Conservation (phyloP, 371 early-diverging fungal genomes). For the Rhizopus delemar region DNA sequence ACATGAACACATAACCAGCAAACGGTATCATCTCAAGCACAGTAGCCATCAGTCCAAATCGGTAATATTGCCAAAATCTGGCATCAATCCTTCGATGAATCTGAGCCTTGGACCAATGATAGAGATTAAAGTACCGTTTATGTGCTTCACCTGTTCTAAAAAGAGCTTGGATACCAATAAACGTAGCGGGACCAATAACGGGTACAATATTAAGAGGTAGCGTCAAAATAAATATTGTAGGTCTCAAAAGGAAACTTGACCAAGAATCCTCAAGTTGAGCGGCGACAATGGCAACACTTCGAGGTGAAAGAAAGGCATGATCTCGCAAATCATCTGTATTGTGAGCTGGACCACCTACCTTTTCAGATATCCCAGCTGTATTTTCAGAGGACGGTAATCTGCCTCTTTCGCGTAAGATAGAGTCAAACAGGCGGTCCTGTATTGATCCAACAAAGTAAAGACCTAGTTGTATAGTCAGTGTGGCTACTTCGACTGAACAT, state of each 20-base stretch:
- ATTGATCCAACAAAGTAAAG: constrained; percentile 32
- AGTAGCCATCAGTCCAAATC: constrained; percentile 45
- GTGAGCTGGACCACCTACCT: constrained; percentile 16
- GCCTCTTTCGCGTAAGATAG: constrained; percentile 30
- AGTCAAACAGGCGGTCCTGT: constrained; percentile 39
- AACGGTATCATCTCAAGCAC: constrained; percentile 47
- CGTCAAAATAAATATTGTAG: constrained; percentile 32
- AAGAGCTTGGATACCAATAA: constrained; percentile 38
- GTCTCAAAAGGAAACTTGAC: constrained; percentile 25
- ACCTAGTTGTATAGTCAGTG: constrained; percentile 25
- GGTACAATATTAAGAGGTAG: constrained; percentile 43
- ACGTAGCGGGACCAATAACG: constrained; percentile 33
- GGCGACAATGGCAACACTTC: constrained; percentile 32
- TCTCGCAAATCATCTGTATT: background rate
- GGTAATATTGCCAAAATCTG: constrained; percentile 37
- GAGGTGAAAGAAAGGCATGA: constrained; percentile 30
- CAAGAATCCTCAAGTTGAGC: constrained; percentile 32
- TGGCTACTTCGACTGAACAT: constrained; percentile 33
- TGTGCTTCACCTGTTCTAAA: constrained; percentile 37
- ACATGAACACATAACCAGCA: constrained; percentile 44
- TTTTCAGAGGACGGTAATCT: constrained; percentile 14
- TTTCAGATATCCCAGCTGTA: constrained; percentile 4
- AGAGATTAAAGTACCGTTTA: constrained; percentile 38
- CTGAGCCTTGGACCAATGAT: constrained; percentile 30
- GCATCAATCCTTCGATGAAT: constrained; percentile 36